Conservation (phyloP, 371 early-diverging fungal species). For the Umbelopsis sp. region DNA sequence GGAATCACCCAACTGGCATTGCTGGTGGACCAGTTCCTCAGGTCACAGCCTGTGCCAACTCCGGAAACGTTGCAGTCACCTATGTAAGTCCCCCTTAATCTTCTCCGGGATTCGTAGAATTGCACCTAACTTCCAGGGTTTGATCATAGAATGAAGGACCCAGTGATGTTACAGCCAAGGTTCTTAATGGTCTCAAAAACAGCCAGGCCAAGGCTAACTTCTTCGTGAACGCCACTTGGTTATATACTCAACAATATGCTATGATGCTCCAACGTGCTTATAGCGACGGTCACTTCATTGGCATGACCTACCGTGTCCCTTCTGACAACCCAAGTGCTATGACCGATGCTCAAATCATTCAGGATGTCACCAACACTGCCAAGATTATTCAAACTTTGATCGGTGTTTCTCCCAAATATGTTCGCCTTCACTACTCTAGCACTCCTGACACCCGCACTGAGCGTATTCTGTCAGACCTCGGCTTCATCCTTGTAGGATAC, state of each 20-base stretch:
- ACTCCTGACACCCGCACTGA: constrained; percentile 30
- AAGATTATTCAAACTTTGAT: constrained; percentile 32
- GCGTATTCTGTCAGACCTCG: constrained; percentile 30
- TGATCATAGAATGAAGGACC: constrained; percentile 57
- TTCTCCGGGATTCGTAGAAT: neutral
- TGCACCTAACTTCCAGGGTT: neutral
- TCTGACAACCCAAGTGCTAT: constrained; percentile 36
- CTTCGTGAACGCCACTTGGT: constrained; percentile 64
- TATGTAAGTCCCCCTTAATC: constrained; percentile 39
- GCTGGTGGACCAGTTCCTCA: constrained; percentile 34
- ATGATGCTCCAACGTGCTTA: constrained; percentile 38
- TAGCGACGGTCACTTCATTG: constrained; percentile 40
- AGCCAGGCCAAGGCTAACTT: constrained; percentile 60
- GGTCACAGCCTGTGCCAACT: constrained; percentile 51
- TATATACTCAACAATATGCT: constrained; percentile 11
- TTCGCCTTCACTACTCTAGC: constrained; percentile 34
- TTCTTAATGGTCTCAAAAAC: constrained; percentile 55
- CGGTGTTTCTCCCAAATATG: constrained; percentile 34
- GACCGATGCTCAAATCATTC: constrained; percentile 32
- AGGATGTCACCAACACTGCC: constrained; percentile 38
- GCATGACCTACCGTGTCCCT: constrained; percentile 44
- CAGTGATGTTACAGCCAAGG: constrained; percentile 61
- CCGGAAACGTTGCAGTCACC: constrained; percentile 59
- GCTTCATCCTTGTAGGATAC: constrained; percentile 36
- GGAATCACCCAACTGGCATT: constrained; percentile 46